Evolutionary conservation across 2,329 filamentous ascomycete species (phyloP).

Genomic region (Diaporthe sp.): DNA sequence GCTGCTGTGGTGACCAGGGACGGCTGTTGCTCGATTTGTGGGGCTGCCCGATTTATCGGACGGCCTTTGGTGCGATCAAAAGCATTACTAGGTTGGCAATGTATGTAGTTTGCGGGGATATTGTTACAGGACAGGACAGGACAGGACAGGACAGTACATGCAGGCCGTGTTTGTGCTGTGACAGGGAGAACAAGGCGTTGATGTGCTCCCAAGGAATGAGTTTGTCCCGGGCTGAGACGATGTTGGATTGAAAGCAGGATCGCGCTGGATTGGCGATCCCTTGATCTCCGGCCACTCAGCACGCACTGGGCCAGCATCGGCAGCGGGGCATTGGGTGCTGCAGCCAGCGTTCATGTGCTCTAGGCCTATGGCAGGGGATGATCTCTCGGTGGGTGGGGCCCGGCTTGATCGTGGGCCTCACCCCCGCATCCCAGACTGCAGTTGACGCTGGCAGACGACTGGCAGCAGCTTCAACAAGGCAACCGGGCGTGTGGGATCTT

Average conservation of each 20-base stretch:
- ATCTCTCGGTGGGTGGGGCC: conserved; percentile 29
- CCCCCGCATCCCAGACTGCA: conserved; percentile 31
- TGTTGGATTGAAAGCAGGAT: neutral
- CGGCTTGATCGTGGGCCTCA: conserved; percentile 27
- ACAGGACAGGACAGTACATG: neutral
- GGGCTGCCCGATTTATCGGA: neutral
- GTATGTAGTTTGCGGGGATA: neutral
- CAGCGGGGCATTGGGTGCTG: conserved; percentile 29
- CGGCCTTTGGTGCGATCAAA: conserved; percentile 1
- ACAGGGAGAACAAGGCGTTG: neutral
- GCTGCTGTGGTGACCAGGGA: conserved; percentile 28
- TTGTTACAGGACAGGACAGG: too few species aligned
- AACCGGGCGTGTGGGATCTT: conserved; percentile 16
- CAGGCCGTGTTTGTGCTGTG: neutral
- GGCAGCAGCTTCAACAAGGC: conserved; percentile 20
- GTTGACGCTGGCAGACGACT: conserved; percentile 20
- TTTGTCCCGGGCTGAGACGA: neutral
- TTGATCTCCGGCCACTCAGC: conserved; percentile 25
- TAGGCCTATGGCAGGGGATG: conserved; percentile 27
- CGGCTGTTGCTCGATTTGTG: conserved; percentile 19
- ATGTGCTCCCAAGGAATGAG: neutral
- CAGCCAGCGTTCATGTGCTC: conserved; percentile 27
- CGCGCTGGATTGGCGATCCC: conserved; percentile 25
- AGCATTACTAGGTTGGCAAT: conserved; percentile 2
- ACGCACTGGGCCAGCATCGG: conserved; percentile 28